These are phyloP conservation scores for Eimeria falciformis DNA, from an alignment of 169 alveolate genomes.

Conservation along the genomic window DNA sequence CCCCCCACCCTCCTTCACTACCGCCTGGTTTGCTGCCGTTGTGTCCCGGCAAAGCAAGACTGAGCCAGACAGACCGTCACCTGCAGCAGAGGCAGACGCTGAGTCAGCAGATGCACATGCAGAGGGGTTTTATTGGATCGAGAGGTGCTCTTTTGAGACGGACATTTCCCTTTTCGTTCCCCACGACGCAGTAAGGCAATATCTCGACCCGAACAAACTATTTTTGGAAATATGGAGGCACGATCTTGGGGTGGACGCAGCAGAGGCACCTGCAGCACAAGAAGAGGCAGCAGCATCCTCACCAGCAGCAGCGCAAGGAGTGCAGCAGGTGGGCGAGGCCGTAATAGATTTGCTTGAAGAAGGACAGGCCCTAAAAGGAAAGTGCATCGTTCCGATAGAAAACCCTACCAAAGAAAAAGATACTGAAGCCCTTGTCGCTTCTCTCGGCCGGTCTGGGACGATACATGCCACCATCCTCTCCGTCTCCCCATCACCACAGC, in stretches of 20 bases:
- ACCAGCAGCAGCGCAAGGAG: background rate
- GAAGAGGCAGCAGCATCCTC: background rate
- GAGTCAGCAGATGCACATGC: background rate
- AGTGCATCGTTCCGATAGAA: background rate
- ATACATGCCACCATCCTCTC: background rate
- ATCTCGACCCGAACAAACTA: background rate
- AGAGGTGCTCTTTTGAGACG: background rate
- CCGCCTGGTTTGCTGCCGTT: background rate
- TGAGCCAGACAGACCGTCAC: background rate
- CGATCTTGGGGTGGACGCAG: background rate
- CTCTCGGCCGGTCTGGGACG: background rate
- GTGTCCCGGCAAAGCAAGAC: background rate
- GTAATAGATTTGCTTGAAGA: background rate
- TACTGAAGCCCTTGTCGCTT: background rate
- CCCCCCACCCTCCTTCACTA: background rate
- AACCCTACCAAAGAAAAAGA: background rate
- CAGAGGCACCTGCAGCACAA: background rate
- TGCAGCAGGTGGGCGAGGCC: constrained; percentile 4
- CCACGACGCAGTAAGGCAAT: background rate
- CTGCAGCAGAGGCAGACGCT: constrained; percentile 2
- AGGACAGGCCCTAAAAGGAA: background rate
- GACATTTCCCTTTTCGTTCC: background rate
- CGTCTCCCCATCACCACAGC: too few relatives aligned
- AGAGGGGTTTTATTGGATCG: background rate
- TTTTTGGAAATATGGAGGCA: background rate